These are phyloP conservation scores for Penicillium roqueforti DNA, from an alignment of 495 filamentous ascomycete genomes.

Conservation along the genomic window DNA sequence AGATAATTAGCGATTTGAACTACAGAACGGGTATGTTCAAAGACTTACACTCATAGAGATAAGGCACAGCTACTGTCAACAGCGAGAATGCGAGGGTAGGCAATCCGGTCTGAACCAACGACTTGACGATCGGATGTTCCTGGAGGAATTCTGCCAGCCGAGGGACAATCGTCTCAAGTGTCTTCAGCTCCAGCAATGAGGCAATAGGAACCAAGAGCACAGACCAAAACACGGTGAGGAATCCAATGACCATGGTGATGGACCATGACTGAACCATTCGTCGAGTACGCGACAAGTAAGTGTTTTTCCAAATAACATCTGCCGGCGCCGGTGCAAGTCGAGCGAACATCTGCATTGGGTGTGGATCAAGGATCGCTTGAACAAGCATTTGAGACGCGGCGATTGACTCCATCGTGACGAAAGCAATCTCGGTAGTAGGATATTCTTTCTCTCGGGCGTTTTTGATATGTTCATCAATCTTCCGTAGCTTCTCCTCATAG, in stretches of 20 bases:
- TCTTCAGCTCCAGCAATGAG: conserved; percentile 68
- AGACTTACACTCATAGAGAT: conserved; percentile 80
- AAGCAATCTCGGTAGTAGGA: conserved; percentile 74
- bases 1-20: conserved; percentile 6
- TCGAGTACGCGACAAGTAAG: conserved; percentile 70
- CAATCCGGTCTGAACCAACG: conserved; percentile 80
- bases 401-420: conserved; percentile 95
- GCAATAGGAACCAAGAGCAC: conserved; percentile 78
- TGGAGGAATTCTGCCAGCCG: conserved; percentile 63
- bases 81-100: conserved; percentile 81
- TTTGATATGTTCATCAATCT: conserved; percentile 72
- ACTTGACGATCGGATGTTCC: conserved; percentile 59
- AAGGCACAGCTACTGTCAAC: conserved; percentile 84
- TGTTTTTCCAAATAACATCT: conserved; percentile 91
- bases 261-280: conserved; percentile 74
- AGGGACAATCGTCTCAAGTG: conserved; percentile 68
- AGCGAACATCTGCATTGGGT: conserved; percentile 77
- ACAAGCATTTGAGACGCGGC: conserved; percentile 91
- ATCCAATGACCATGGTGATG: conserved; percentile 73
- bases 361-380: conserved; percentile 86
- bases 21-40: not conserved
- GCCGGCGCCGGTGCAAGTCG: conserved; percentile 81
- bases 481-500: conserved; percentile 80
- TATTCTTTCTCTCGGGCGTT: conserved; percentile 71
- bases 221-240: conserved; percentile 88